Conservation (phyloP, 768 basidiomycete species). For the Ramaria sp. region DNA sequence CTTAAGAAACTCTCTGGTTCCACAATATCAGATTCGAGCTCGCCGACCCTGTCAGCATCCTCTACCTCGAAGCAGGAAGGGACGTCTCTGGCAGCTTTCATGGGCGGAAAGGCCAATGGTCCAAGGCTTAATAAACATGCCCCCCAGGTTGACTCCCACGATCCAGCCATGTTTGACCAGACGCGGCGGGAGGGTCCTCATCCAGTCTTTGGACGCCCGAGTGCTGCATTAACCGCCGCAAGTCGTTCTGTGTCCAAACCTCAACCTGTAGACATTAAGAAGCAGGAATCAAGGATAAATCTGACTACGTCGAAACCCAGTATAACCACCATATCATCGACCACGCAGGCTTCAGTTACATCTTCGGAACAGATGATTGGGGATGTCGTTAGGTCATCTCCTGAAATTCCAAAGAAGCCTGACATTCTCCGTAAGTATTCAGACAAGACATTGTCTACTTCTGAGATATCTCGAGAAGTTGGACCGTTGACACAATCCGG, state of each 20-base stretch:
- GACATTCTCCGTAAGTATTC: background rate
- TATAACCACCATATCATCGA: background rate
- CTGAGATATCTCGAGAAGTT: background rate
- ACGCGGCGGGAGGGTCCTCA: slow-evolving; percentile 33
- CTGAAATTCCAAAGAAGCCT: background rate
- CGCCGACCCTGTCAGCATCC: slow-evolving; percentile 1
- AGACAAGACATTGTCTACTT: background rate
- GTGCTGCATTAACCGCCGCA: background rate
- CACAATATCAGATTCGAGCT: background rate
- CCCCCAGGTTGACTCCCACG: slow-evolving; percentile 56
- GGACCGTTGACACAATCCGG: background rate
- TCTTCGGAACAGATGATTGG: background rate
- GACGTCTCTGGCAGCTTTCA: slow-evolving; percentile 72
- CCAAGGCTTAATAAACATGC: slow-evolving; percentile 63
- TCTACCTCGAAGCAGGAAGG: slow-evolving; percentile 27
- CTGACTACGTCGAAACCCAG: background rate
- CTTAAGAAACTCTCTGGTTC: slow-evolving; percentile 34
- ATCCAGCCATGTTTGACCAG: slow-evolving; percentile 58
- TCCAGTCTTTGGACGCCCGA: slow-evolving; percentile 50
- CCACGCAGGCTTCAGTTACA: background rate
- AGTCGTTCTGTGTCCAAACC: background rate
- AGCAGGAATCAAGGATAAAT: background rate
- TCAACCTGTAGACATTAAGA: background rate
- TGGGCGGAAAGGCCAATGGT: slow-evolving; percentile 67
- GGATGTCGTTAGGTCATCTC: background rate